A percentile compares a stretch with the other conserved stretches of the same genome.
phyloP scores from a whole-genome alignment of 805 yeast genomes.

The Jamesozyma hellenica region DNA sequence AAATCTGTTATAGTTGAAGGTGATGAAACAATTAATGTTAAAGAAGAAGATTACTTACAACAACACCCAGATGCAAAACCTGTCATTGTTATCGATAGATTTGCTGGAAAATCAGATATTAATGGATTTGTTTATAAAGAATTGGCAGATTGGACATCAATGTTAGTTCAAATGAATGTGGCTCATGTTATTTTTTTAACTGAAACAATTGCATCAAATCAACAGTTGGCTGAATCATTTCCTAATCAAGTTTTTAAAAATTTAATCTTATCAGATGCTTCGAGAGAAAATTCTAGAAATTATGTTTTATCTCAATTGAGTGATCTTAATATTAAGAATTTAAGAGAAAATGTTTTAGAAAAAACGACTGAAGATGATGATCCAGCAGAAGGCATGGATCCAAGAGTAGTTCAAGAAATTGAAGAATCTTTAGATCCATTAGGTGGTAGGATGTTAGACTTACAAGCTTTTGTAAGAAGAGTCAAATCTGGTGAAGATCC shows the following conservation, averaged over 20 bases:
- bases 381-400: conserved; percentile 8
- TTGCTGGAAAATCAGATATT: conserved; percentile 45
- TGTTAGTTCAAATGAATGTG: conserved; percentile 59
- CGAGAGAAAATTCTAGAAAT: conserved; percentile 53
- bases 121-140: conserved; percentile 61
- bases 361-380: conserved; percentile 10
- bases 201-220: conserved; percentile 71
- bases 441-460: conserved; percentile 92
- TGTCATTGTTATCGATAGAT: conserved; percentile 73
- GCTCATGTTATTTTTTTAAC: conserved; percentile 89
- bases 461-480: conserved; percentile 83
- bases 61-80: conserved; percentile 82
- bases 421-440: conserved; percentile 57
- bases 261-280: conserved; percentile 72
- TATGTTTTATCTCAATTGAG: conserved; percentile 53
- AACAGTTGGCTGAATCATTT: conserved; percentile 55
- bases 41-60: conserved; percentile 74
- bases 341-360: conserved; percentile 1
- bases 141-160: conserved; percentile 83
- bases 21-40: conserved; percentile 31
- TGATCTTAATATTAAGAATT: conserved; percentile 20
- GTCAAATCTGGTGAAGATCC: conserved; percentile 83
- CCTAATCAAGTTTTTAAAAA: conserved; percentile 83
- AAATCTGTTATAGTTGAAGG: conserved; percentile 27
- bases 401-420: conserved; percentile 28